Evolutionary conservation across 1,284 basidiomycete species (phyloP).

Genomic region (Cutaneotrichosporon sp.): DNA sequence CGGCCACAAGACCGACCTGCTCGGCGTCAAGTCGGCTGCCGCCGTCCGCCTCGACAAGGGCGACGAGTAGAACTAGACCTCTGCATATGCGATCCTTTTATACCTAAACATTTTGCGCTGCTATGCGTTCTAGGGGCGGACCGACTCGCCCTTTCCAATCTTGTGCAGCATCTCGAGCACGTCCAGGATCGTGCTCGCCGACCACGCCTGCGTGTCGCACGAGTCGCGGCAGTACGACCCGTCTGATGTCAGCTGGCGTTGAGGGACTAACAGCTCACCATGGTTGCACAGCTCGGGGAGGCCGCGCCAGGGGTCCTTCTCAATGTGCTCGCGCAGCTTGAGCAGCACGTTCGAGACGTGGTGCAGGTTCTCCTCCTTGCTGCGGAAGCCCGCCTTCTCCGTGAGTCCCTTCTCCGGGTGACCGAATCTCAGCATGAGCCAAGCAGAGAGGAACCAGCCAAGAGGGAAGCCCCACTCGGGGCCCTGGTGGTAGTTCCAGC

Average conservation of each 20-base stretch:
- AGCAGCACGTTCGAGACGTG: constrained; percentile 73
- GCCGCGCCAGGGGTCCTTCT: constrained; percentile 81
- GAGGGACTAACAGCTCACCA: no score
- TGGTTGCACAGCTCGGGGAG: constrained; percentile 88
- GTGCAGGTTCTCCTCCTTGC: constrained; percentile 70
- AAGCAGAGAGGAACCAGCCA: constrained; percentile 93
- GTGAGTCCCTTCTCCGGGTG: constrained; percentile 57
- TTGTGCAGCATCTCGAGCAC: constrained; percentile 73
- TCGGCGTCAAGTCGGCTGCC: constrained; percentile 81
- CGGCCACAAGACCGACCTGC: constrained; percentile 94
- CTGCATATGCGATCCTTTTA: constrained; percentile 6
- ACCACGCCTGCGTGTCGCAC: constrained; percentile 91
- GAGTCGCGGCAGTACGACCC: constrained; percentile 81
- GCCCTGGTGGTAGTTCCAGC: constrained; percentile 69
- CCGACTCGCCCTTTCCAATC: constrained; percentile 22
- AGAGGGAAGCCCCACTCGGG: constrained; percentile 90
- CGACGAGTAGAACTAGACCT: constrained; percentile 34
- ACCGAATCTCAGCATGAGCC: constrained; percentile 76
- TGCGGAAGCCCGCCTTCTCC: not conserved
- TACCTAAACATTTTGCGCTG: not conserved
- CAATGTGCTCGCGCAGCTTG: constrained; percentile 69
- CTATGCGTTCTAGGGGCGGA: not conserved
- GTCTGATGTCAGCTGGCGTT: constrained; percentile 44
- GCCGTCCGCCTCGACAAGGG: constrained; percentile 75
- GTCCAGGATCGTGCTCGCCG: constrained; percentile 81